Conservation (phyloP, 139 green algal genomes). For the Chloropicon primus region DNA sequence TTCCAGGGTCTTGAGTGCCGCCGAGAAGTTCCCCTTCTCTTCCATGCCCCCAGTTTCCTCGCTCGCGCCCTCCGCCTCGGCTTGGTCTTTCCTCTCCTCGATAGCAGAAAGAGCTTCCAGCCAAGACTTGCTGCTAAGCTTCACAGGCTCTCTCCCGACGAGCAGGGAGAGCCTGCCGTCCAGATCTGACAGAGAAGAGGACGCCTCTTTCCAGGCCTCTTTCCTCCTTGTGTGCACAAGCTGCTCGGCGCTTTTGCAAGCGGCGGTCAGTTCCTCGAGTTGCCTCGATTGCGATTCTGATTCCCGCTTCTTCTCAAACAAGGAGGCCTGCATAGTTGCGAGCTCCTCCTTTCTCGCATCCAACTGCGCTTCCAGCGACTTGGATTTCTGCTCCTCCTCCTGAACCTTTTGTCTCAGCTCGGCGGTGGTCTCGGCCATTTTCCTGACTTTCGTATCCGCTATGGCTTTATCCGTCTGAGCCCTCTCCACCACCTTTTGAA, state of each 20-base stretch:
- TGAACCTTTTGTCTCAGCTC: not conserved
- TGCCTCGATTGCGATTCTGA: not conserved
- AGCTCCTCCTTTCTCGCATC: not conserved
- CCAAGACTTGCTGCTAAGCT: not conserved
- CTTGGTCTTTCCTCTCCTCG: not conserved
- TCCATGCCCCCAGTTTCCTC: not conserved
- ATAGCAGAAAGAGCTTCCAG: not conserved
- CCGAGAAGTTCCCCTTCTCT: not conserved
- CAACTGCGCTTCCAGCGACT: not conserved
- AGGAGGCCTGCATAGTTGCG: not conserved
- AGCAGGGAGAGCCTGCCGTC: not conserved
- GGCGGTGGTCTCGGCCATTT: not conserved
- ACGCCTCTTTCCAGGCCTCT: not conserved
- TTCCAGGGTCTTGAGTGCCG: not conserved
- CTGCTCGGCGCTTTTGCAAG: not conserved
- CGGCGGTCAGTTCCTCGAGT: not conserved
- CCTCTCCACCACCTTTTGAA: not conserved
- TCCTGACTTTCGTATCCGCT: not conserved
- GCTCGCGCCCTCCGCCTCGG: not conserved
- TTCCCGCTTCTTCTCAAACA: not conserved
- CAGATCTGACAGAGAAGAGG: not conserved
- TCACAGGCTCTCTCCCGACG: not conserved
- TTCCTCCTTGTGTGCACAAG: not conserved
- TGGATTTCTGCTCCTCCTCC: not conserved
- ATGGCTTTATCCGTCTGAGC: not conserved